phyloP scores from a whole-genome alignment of 2,329 filamentous ascomycete genomes.

The Pseudopithomyces chartarum region DNA sequence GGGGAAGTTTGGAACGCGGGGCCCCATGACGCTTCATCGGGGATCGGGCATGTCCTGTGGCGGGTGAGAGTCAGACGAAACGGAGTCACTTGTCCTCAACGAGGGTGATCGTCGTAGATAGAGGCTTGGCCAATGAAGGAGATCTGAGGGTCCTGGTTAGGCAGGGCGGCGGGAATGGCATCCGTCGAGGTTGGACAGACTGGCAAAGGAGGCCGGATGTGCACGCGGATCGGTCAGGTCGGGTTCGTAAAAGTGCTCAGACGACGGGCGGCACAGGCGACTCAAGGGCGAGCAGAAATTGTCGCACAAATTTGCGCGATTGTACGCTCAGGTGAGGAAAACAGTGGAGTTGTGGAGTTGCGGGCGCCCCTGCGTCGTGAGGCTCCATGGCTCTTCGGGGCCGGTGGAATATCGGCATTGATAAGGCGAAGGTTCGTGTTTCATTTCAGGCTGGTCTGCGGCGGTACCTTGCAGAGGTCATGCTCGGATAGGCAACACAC shows the following conservation, averaged over 20 bases:
- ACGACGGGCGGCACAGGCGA: neutral
- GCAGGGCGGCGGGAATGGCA: neutral
- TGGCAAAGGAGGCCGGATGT: neutral
- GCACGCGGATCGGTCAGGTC: neutral
- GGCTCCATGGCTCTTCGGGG: neutral
- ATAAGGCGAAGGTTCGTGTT: slow-evolving; percentile 3
- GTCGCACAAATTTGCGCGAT: neutral
- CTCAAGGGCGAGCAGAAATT: neutral
- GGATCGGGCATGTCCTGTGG: slow-evolving; percentile 1
- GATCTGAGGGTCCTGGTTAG: no score
- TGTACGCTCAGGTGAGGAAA: neutral
- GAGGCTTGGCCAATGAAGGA: neutral
- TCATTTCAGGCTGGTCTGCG: slow-evolving; percentile 3
- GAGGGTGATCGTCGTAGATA: neutral
- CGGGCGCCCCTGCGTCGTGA: neutral
- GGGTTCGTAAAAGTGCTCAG: neutral
- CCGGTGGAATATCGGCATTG: neutral
- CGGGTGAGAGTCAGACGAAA: neutral
- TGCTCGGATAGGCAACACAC: neutral
- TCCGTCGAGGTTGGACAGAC: neutral
- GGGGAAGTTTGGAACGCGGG: slow-evolving; percentile 8
- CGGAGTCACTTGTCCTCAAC: neutral
- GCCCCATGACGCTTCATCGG: slow-evolving; percentile 14
- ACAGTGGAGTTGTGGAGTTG: slow-evolving; percentile 1
- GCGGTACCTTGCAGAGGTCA: slow-evolving; percentile 15